Conservation (phyloP, 768 basidiomycete genomes). For the Megacollybia marginata region DNA sequence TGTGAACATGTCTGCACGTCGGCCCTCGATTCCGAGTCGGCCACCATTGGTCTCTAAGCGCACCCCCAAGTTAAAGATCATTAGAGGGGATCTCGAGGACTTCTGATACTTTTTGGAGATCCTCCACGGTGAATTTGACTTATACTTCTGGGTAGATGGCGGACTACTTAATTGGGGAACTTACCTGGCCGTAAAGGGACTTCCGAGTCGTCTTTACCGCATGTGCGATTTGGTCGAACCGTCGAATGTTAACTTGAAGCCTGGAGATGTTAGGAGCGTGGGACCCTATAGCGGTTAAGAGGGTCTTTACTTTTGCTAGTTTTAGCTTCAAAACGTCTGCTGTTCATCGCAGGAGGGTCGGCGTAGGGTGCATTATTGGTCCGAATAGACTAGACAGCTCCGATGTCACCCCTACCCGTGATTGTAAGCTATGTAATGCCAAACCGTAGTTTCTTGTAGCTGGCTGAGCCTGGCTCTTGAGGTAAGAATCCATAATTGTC, state of each 20-base stretch:
- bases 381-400: conserved; percentile 20
- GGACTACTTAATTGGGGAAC: conserved; percentile 9
- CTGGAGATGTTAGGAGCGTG: conserved; percentile 26
- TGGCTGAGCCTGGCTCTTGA: too few relatives aligned
- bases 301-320: conserved; percentile 46
- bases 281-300: conserved; percentile 14
- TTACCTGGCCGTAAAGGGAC: conserved; percentile 76
- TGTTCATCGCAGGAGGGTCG: conserved; percentile 44
- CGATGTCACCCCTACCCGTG: too few relatives aligned
- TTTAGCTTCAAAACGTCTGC: conserved; percentile 56
- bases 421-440: too few relatives aligned
- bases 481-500: too few relatives aligned
- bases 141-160: conserved; percentile 27
- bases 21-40: conserved; percentile 70
- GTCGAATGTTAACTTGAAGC: conserved; percentile 65
- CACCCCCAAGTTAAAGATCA: conserved; percentile 41
- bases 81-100: conserved; percentile 40
- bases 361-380: conserved; percentile 35
- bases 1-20: conserved; percentile 42
- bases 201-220: conserved; percentile 66
- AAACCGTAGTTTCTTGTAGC: too few relatives aligned
- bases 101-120: conserved; percentile 44
- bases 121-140: conserved; percentile 63
- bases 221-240: conserved; percentile 64
- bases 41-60: conserved; percentile 63